These are phyloP conservation scores for Angophora floribunda DNA, from an alignment of 345 rosid species.

Conservation along the genomic window DNA sequence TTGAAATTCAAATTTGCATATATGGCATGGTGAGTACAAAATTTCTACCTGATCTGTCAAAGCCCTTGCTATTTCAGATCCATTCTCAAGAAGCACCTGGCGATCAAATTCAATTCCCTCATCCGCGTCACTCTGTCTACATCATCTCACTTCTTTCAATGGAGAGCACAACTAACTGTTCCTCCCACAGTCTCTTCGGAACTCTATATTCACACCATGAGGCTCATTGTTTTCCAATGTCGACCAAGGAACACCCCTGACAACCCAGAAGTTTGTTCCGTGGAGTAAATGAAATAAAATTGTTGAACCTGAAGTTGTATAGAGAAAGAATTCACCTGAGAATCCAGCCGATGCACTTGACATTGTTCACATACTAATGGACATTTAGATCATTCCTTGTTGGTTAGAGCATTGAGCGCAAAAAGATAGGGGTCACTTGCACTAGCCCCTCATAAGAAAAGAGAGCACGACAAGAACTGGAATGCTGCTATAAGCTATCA, in stretches of 20 bases:
- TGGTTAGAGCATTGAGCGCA: conserved; percentile 39
- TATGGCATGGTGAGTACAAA: neutral
- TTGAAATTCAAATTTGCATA: neutral
- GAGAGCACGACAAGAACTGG: neutral
- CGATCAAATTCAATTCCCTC: conserved; percentile 69
- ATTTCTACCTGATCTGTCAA: neutral
- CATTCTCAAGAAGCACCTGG: conserved; percentile 72
- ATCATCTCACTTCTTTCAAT: conserved; percentile 52
- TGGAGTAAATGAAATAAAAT: no score
- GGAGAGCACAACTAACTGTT: conserved; percentile 81
- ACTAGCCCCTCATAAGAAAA: neutral
- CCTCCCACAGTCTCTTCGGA: conserved; percentile 82
- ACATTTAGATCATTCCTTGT: conserved; percentile 83
- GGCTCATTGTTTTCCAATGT: conserved; percentile 80
- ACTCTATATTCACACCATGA: conserved; percentile 57
- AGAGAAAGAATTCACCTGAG: conserved; percentile 29
- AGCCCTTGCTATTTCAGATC: conserved; percentile 79
- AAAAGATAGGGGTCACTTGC: neutral
- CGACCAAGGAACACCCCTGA: conserved; percentile 66
- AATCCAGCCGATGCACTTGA: conserved; percentile 89
- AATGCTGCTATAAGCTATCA: neutral
- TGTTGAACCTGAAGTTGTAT: neutral
- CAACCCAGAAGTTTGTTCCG: neutral
- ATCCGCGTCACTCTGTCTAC: conserved; percentile 10
- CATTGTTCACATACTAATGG: conserved; percentile 90